These are phyloP conservation scores for Juncus effusus DNA, from an alignment of 176 grass and related monocot genomes.

Conservation along the genomic window DNA sequence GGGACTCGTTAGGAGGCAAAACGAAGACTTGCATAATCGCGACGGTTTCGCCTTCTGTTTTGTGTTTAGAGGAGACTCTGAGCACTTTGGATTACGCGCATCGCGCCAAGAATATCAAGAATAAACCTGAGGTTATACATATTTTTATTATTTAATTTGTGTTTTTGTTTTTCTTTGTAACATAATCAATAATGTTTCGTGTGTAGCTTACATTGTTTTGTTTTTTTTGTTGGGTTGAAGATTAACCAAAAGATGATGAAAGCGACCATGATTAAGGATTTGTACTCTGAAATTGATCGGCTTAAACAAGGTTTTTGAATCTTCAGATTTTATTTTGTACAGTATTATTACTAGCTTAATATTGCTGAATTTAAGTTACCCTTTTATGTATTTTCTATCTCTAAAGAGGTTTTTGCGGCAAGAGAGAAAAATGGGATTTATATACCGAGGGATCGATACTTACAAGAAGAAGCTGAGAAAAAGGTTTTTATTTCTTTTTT, in stretches of 20 bases:
- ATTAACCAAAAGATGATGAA: conserved; percentile 99
- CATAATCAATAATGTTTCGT: too few species aligned
- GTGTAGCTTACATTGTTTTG: conserved; percentile 26
- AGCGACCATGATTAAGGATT: conserved; percentile 93
- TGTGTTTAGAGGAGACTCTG: conserved; percentile 95
- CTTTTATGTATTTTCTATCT: conserved; percentile 22
- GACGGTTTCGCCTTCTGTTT: conserved; percentile 89
- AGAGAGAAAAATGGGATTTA: conserved; percentile 99
- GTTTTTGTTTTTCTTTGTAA: conserved; percentile 19
- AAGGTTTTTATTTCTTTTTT: conserved; percentile 52
- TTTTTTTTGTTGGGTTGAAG: conserved; percentile 30
- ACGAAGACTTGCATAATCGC: conserved; percentile 99
- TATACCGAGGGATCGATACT: conserved; percentile 85
- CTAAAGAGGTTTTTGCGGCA: conserved; percentile 93
- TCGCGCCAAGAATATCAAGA: conserved; percentile 99
- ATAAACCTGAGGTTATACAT: conserved; percentile 81
- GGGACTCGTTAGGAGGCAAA: conserved; percentile 97
- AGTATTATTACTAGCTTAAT: conserved; percentile 24
- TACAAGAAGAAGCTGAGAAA: conserved; percentile 98
- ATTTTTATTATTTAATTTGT: conserved; percentile 23
- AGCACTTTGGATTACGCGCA: conserved; percentile 98
- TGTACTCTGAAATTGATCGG: conserved; percentile 92
- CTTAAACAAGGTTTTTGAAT: conserved; percentile 86
- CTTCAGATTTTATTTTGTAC: conserved; percentile 24
- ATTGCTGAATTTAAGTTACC: neutral